These are phyloP conservation scores for Fennellomyces sp. DNA, from an alignment of 371 early-diverging fungal species.

Conservation along the genomic window DNA sequence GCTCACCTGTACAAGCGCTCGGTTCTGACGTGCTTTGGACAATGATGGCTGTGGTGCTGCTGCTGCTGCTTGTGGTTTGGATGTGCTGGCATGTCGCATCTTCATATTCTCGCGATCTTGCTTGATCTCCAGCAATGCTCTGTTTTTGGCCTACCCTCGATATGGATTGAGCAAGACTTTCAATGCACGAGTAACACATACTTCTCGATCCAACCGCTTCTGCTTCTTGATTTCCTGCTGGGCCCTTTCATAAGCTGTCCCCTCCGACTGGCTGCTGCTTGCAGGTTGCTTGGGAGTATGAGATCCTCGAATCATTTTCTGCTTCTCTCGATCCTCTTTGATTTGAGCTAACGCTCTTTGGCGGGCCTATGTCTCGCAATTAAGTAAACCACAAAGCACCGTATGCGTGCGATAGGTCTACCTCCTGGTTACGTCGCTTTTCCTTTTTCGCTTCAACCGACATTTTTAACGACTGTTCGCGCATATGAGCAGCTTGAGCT, in stretches of 20 bases:
- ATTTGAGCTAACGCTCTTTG: slow-evolving; percentile 17
- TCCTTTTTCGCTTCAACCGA: slow-evolving; percentile 14
- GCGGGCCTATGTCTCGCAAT: slow-evolving; percentile 17
- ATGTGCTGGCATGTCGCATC: not conserved
- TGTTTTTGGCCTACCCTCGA: slow-evolving; percentile 12
- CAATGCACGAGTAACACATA: not conserved
- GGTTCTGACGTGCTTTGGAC: not conserved
- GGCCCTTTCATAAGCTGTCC: not conserved
- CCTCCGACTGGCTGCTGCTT: not conserved
- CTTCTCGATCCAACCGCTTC: slow-evolving; percentile 21
- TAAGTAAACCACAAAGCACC: not conserved
- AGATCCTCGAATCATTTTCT: slow-evolving; percentile 10
- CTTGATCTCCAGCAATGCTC: slow-evolving; percentile 26
- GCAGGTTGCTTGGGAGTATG: not conserved
- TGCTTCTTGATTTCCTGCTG: slow-evolving; percentile 13
- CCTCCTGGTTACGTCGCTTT: slow-evolving; percentile 22
- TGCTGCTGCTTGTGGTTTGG: not conserved
- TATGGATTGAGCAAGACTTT: not conserved
- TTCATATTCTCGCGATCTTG: slow-evolving; percentile 29
- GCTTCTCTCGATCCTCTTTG: slow-evolving; percentile 26
- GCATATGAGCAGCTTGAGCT: slow-evolving; percentile 7
- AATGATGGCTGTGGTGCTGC: not conserved
- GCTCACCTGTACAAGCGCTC: not conserved
- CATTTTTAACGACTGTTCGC: slow-evolving; percentile 15
- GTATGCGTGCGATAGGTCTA: not conserved